A percentile compares a stretch with the other conserved stretches of the same genome.
phyloP scores from a whole-genome alignment of 2,329 filamentous ascomycete genomes.

The Elsinoe perseae region DNA sequence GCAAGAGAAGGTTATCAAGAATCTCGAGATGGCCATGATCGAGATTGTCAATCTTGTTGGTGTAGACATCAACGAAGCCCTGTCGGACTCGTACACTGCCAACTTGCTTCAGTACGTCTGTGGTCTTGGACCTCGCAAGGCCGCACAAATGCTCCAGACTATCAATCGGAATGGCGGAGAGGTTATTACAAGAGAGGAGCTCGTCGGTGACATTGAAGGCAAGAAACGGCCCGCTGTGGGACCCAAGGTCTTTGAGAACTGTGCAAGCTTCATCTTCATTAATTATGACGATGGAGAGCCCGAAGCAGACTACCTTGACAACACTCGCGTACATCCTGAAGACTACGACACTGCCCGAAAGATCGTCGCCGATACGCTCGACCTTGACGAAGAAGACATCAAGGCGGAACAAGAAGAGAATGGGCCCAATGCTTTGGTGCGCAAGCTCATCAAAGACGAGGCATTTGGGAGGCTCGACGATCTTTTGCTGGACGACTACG shows the following conservation, averaged over 20 bases:
- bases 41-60: constrained; percentile 97
- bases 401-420: constrained; percentile 89
- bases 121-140: constrained; percentile 86
- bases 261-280: constrained; percentile 88
- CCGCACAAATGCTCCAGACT: constrained; percentile 74
- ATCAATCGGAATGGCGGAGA: constrained; percentile 86
- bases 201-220: constrained; percentile 76
- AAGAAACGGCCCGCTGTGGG: constrained; percentile 60
- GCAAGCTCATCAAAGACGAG: constrained; percentile 90
- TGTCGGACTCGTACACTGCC: constrained; percentile 70
- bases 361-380: constrained; percentile 94
- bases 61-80: constrained; percentile 88
- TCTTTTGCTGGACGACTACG: constrained; percentile 91
- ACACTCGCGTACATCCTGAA: constrained; percentile 94
- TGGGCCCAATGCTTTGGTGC: constrained; percentile 80
- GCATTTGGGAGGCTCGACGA: constrained; percentile 94
- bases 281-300: constrained; percentile 76
- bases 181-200: constrained; percentile 74
- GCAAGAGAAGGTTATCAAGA: constrained; percentile 75
- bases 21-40: constrained; percentile 92
- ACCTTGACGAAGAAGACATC: constrained; percentile 95
- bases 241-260: constrained; percentile 90
- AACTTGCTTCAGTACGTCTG: constrained; percentile 86
- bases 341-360: constrained; percentile 97
- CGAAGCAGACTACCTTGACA: constrained; percentile 85